Conservation (phyloP, 192 early-diverging fungal species). For the Polychytrium aggregatum region DNA sequence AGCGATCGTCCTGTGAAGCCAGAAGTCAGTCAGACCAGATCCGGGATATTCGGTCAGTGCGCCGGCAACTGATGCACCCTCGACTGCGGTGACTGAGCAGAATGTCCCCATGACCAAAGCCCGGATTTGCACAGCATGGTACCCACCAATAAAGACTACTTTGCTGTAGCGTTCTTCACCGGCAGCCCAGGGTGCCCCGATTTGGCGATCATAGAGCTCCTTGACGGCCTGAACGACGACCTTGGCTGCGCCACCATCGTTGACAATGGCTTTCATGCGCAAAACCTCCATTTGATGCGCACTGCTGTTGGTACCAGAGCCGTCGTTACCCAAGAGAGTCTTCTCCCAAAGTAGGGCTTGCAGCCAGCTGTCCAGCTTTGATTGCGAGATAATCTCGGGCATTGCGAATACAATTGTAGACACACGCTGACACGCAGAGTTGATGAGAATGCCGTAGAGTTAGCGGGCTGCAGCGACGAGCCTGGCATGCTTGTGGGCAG, state of each 20-base stretch:
- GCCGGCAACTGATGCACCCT: no score
- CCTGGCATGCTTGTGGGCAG: no score
- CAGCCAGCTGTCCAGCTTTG: conserved; percentile 62
- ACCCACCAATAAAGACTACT: conserved; percentile 36
- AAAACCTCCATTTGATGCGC: conserved; percentile 29
- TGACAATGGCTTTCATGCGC: conserved; percentile 49
- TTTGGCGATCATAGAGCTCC: conserved; percentile 55
- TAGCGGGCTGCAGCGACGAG: conserved; percentile 20
- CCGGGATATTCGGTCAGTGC: no score
- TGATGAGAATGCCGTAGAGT: not conserved
- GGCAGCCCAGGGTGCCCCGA: conserved; percentile 21
- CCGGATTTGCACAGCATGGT: no score
- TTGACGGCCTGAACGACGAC: conserved; percentile 52
- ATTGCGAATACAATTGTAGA: conserved; percentile 46
- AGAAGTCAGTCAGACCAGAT: no score
- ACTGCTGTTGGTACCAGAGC: not conserved
- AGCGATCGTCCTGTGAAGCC: no score
- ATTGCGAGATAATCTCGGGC: conserved; percentile 30
- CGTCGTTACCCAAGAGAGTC: conserved; percentile 11
- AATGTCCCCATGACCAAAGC: no score
- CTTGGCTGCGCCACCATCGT: conserved; percentile 16
- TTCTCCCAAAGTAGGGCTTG: conserved; percentile 61
- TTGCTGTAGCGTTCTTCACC: conserved; percentile 23
- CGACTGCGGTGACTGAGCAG: no score
- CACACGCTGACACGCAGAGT: conserved; percentile 25